These are phyloP conservation scores for Acanthamoeba triangularis DNA, from an alignment of 208 protist species.

Conservation along the genomic window DNA sequence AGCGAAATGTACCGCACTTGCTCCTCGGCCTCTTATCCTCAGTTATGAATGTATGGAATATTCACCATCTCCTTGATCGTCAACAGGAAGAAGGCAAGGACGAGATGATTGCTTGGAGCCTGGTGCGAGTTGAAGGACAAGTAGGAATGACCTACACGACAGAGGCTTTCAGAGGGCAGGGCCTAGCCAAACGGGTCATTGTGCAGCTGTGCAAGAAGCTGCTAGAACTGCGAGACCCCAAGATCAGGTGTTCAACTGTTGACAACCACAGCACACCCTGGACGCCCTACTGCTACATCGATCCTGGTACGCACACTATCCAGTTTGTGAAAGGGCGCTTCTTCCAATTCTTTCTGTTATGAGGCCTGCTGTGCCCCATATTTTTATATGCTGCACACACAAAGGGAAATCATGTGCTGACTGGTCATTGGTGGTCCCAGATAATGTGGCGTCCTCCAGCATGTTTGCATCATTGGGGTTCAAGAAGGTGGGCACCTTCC, in stretches of 20 bases:
- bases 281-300: conserved; percentile 50
- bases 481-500: conserved; percentile 26
- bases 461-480: conserved; percentile 34
- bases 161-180: not conserved
- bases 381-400: not conserved
- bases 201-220: not conserved
- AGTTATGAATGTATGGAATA: not conserved
- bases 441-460: not conserved
- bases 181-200: not conserved
- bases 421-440: not conserved
- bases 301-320: not conserved
- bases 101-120: not conserved
- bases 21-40: not conserved
- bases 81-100: not conserved
- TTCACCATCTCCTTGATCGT: not conserved
- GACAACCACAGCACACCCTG: conserved; percentile 3
- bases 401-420: not conserved
- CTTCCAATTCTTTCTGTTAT: not conserved
- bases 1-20: conserved; percentile 12
- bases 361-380: no score
- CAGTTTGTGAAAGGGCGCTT: not conserved
- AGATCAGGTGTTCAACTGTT: not conserved
- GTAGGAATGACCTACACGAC: conserved; percentile 30
- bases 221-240: not conserved
- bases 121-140: not conserved